A percentile compares a stretch with the other conserved stretches of the same genome.
Conservation (phyloP, 2,329 filamentous ascomycete genomes). For the Cercospora sp. region DNA sequence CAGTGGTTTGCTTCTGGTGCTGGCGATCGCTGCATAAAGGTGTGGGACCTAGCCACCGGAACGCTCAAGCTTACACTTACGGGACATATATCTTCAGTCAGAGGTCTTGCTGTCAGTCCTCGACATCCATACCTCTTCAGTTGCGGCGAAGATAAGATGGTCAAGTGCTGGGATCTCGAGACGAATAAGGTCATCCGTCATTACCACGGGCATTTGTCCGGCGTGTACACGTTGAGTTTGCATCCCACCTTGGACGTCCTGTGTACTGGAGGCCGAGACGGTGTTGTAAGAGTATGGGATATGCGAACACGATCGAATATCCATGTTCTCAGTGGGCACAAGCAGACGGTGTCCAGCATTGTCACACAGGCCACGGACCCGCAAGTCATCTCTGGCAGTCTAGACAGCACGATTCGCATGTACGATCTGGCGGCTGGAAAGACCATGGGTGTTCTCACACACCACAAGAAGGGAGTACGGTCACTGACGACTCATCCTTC, state of each 20-base stretch:
- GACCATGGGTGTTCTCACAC: constrained; percentile 91
- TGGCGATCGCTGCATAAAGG: constrained; percentile 95
- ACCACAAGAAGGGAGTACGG: constrained; percentile 97
- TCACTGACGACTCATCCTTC: constrained; percentile 79
- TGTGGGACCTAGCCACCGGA: constrained; percentile 93
- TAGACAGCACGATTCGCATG: constrained; percentile 85
- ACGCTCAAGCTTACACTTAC: constrained; percentile 82
- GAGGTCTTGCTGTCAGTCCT: constrained; percentile 87
- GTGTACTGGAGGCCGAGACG: constrained; percentile 91
- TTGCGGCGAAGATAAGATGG: constrained; percentile 99
- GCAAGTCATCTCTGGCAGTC: constrained; percentile 88
- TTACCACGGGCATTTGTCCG: constrained; percentile 94
- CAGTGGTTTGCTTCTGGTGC: constrained; percentile 97
- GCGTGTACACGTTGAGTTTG: constrained; percentile 89
- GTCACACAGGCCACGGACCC: constrained; percentile 95
- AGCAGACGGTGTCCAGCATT: constrained; percentile 82
- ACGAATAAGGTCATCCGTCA: constrained; percentile 99
- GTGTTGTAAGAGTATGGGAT: constrained; percentile 94
- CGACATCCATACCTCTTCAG: constrained; percentile 96
- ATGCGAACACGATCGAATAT: constrained; percentile 96
- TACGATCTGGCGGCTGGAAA: constrained; percentile 98
- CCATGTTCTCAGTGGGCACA: constrained; percentile 89
- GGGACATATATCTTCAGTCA: constrained; percentile 90
- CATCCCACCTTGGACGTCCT: constrained; percentile 94
- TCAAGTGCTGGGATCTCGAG: constrained; percentile 99